Conservation (phyloP, 345 rosid genomes). For the Citrus glauca region DNA sequence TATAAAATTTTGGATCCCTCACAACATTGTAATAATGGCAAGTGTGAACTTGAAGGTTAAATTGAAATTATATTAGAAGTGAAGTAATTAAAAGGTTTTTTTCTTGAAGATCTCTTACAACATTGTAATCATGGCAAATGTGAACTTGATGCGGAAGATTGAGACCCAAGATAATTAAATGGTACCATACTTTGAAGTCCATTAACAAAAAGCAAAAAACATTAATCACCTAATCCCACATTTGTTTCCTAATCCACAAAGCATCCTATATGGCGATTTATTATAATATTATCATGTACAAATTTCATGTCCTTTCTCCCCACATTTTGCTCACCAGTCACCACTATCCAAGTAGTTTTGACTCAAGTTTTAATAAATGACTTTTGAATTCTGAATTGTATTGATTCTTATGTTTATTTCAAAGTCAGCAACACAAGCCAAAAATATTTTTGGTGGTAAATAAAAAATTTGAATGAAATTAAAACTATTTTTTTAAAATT, state of each 20-base stretch:
- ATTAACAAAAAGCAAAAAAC: background rate
- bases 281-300: background rate
- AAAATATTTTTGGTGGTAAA: no score
- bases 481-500: no score
- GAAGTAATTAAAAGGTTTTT: background rate
- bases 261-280: background rate
- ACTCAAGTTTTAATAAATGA: background rate
- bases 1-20: no score
- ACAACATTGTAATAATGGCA: background rate
- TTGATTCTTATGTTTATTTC: background rate
- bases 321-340: background rate
- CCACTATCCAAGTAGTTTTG: background rate
- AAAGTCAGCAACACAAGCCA: no score
- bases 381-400: no score
- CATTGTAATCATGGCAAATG: background rate
- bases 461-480: no score
- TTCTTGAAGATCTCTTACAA: background rate
- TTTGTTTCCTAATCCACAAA: background rate
- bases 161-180: conserved; percentile 12
- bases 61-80: background rate
- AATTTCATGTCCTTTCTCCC: background rate
- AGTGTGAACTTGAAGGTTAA: background rate
- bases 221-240: conserved; percentile 9
- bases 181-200: background rate
- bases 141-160: conserved; percentile 4